A percentile compares a stretch with the other conserved stretches of the same genome.
Evolutionary conservation across 1,139 yeast species (phyloP).

Genomic region (Pichia cactophila): DNA sequence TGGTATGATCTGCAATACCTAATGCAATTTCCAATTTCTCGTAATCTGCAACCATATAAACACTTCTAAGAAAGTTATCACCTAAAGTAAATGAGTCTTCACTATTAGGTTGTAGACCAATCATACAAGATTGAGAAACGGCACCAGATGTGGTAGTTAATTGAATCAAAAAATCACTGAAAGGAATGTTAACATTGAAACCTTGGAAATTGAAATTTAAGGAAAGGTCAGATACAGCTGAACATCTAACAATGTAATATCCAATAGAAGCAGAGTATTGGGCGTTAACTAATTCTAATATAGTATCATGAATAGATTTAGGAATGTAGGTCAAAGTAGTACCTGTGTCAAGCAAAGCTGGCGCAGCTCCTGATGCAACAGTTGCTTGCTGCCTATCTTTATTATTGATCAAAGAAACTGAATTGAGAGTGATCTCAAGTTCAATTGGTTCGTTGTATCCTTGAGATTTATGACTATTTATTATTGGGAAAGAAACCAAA

Average conservation of each 20-base stretch:
- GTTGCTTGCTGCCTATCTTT: slow-evolving; percentile 19
- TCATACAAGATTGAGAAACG: slow-evolving; percentile 8
- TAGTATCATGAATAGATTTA: slow-evolving; percentile 29
- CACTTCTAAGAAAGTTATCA: slow-evolving; percentile 63
- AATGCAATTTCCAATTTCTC: slow-evolving; percentile 57
- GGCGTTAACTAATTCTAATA: slow-evolving; percentile 37
- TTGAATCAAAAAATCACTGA: slow-evolving; percentile 30
- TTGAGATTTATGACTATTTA: slow-evolving; percentile 29
- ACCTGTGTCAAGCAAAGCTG: slow-evolving; percentile 62
- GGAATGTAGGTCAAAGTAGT: slow-evolving; percentile 56
- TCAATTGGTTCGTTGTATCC: slow-evolving; percentile 31
- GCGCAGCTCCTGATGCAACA: slow-evolving; percentile 32
- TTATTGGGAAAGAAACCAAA: slow-evolving; percentile 38
- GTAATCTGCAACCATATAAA: slow-evolving; percentile 73
- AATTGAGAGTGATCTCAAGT: slow-evolving; percentile 40
- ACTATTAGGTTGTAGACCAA: slow-evolving; percentile 24
- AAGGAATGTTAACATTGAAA: slow-evolving; percentile 38
- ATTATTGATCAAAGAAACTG: slow-evolving; percentile 12
- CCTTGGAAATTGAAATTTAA: slow-evolving; percentile 46
- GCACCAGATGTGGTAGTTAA: slow-evolving; percentile 5
- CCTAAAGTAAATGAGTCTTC: slow-evolving; percentile 43
- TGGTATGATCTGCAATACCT: slow-evolving; percentile 43
- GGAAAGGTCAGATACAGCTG: slow-evolving; percentile 26
- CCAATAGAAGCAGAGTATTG: slow-evolving; percentile 29
- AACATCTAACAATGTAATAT: slow-evolving; percentile 32